Evolutionary conservation across 768 basidiomycete species (phyloP).

Genomic region (Plicaturopsis crispa): DNA sequence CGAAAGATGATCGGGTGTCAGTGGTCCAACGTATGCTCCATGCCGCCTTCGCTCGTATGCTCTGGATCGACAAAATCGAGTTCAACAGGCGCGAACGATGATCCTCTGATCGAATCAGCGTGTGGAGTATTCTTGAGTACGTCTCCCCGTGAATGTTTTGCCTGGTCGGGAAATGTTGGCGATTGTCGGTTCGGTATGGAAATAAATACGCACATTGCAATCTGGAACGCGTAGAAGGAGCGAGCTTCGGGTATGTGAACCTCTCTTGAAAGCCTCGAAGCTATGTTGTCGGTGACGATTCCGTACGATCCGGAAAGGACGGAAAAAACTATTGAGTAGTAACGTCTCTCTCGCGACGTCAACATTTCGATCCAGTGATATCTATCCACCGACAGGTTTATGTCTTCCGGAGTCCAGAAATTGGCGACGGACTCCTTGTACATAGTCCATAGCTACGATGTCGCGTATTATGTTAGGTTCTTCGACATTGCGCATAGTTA

Average conservation of each 20-base stretch:
- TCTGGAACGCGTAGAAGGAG: slow-evolving; percentile 83
- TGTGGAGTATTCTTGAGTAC: slow-evolving; percentile 75
- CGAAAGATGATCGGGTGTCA: slow-evolving; percentile 55
- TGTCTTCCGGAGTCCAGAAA: slow-evolving; percentile 71
- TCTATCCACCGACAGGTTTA: slow-evolving; percentile 65
- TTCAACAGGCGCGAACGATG: slow-evolving; percentile 63
- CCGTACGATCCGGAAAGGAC: slow-evolving; percentile 80
- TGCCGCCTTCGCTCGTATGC: slow-evolving; percentile 65
- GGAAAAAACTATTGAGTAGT: slow-evolving; percentile 69
- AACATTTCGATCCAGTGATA: slow-evolving; percentile 66
- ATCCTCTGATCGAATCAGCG: slow-evolving; percentile 59
- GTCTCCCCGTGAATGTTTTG: slow-evolving; percentile 81
- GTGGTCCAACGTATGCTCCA: slow-evolving; percentile 75
- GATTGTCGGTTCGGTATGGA: too few species aligned
- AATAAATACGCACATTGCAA: too few species aligned
- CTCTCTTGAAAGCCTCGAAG: slow-evolving; percentile 73
- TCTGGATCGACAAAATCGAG: slow-evolving; percentile 71
- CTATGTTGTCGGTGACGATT: slow-evolving; percentile 76
- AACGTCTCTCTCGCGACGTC: slow-evolving; percentile 63
- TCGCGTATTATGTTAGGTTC: too few species aligned
- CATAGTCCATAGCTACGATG: slow-evolving; percentile 83
- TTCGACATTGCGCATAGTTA: too few species aligned
- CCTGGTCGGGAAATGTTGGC: too few species aligned
- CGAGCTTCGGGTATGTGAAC: slow-evolving; percentile 73
- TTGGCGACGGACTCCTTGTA: slow-evolving; percentile 76